Evolutionary conservation across 164 flowering plant genomes (phyloP).

Genomic region (Kingdonia uniflora): DNA sequence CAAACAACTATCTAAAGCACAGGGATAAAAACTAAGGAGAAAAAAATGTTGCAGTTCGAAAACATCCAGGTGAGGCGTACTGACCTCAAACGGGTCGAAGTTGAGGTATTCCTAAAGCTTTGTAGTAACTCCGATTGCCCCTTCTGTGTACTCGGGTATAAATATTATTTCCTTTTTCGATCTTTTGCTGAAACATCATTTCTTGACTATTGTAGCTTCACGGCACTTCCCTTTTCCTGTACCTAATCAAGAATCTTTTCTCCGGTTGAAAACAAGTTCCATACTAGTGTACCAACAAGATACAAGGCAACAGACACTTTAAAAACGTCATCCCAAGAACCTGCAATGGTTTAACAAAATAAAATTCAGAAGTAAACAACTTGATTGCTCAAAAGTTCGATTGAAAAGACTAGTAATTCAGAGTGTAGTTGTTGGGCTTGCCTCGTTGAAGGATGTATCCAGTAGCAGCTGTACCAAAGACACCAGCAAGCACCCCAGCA

Average conservation of each 20-base stretch:
- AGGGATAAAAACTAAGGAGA: too few relatives aligned
- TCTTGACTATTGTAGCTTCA: too few relatives aligned
- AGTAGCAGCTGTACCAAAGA: slow-evolving; percentile 94
- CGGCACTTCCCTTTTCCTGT: background rate
- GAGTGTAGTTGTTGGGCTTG: slow-evolving; percentile 9
- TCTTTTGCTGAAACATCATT: background rate
- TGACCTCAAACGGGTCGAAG: too few relatives aligned
- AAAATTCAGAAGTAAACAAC: background rate
- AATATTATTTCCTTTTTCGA: background rate
- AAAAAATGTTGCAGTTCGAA: too few relatives aligned
- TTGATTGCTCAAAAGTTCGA: background rate
- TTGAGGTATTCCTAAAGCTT: too few relatives aligned
- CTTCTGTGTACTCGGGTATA: background rate
- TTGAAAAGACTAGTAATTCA: background rate
- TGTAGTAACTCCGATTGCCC: too few relatives aligned
- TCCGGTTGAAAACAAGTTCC: slow-evolving; percentile 94
- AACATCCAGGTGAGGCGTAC: too few relatives aligned
- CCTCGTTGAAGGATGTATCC: slow-evolving; percentile 94
- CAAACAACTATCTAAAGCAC: too few relatives aligned
- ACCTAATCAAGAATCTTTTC: slow-evolving; percentile 81
- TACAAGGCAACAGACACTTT: slow-evolving; percentile 83
- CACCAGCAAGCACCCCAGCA: slow-evolving; percentile 98
- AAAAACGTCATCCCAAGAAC: slow-evolving; percentile 97
- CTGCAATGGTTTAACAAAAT: slow-evolving; percentile 28
- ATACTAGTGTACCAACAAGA: slow-evolving; percentile 79